phyloP scores from a whole-genome alignment of 2,329 filamentous ascomycete species.

The Chrysoporthe cubensis region DNA sequence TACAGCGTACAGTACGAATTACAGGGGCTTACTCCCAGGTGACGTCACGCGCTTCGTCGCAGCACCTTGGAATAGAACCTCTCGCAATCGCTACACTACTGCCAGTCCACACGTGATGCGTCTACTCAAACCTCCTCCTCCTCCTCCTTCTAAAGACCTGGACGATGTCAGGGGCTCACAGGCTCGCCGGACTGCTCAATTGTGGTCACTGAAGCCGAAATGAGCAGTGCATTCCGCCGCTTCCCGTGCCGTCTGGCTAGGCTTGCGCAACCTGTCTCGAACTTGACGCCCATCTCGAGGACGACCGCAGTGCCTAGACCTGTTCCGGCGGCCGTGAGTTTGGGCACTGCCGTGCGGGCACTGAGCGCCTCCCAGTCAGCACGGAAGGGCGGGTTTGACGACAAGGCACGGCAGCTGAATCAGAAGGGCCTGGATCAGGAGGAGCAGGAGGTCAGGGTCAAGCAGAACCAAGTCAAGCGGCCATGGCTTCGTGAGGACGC shows the following conservation, averaged over 20 bases:
- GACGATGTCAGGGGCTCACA: background rate
- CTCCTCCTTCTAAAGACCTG: background rate
- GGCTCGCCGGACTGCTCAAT: background rate
- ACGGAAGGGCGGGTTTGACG: conserved; percentile 29
- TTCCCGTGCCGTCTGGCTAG: conserved; percentile 31
- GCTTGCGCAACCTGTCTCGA: conserved; percentile 20
- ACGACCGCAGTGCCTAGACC: background rate
- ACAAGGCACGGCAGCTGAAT: conserved; percentile 37
- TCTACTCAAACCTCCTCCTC: background rate
- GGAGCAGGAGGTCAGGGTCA: conserved; percentile 47
- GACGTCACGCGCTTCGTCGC: conserved; percentile 14
- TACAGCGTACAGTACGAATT: background rate
- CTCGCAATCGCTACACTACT: background rate
- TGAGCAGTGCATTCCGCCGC: conserved; percentile 32
- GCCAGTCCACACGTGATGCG: background rate
- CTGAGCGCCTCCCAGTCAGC: conserved; percentile 12
- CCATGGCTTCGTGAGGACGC: conserved; percentile 70
- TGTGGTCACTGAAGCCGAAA: conserved; percentile 22
- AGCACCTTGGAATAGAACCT: background rate
- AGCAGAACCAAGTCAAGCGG: conserved; percentile 60
- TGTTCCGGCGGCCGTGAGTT: background rate
- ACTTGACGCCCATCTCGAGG: conserved; percentile 4
- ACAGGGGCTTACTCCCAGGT: background rate
- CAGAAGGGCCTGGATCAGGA: conserved; percentile 42
- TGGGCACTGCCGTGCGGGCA: background rate